Conservation (phyloP, 768 basidiomycete species). For the Pisolithus sp. region DNA sequence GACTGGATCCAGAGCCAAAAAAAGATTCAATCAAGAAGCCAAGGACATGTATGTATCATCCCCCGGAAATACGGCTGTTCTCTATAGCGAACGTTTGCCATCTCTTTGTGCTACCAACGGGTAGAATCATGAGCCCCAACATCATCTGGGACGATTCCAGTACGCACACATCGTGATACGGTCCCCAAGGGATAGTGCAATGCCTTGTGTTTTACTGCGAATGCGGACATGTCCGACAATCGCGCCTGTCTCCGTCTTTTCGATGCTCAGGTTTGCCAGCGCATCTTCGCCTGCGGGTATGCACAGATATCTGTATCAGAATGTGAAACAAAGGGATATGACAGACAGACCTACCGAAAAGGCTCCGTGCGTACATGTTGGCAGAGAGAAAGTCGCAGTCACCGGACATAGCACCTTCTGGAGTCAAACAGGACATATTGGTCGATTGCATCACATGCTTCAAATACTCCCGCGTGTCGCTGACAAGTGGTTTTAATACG, state of each 20-base stretch:
- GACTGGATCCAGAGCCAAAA: too few relatives aligned
- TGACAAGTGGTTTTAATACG: slow-evolving; percentile 19
- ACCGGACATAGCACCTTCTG: slow-evolving; percentile 79
- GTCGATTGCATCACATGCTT: slow-evolving; percentile 94
- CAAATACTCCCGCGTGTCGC: slow-evolving; percentile 84
- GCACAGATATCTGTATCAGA: not conserved
- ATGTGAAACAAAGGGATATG: not conserved
- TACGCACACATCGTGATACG: slow-evolving; percentile 61
- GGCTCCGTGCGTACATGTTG: slow-evolving; percentile 90
- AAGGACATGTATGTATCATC: too few relatives aligned
- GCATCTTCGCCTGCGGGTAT: slow-evolving; percentile 80
- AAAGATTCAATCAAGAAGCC: too few relatives aligned
- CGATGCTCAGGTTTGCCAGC: slow-evolving; percentile 89
- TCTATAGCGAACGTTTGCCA: slow-evolving; percentile 28
- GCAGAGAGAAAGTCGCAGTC: slow-evolving; percentile 97
- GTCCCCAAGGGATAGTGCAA: slow-evolving; percentile 91
- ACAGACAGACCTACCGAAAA: slow-evolving; percentile 67
- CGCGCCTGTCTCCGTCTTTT: slow-evolving; percentile 72
- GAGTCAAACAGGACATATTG: slow-evolving; percentile 96
- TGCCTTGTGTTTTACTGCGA: slow-evolving; percentile 95
- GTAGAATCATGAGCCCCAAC: too few relatives aligned
- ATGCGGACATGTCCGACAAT: slow-evolving; percentile 94
- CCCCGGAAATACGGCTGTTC: too few relatives aligned
- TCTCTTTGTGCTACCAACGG: slow-evolving; percentile 35
- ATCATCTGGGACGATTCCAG: not conserved